A percentile compares a stretch with the other conserved stretches of the same genome.
Conservation (phyloP, 2,329 filamentous ascomycete species). For the Amylocarpus encephaloides region DNA sequence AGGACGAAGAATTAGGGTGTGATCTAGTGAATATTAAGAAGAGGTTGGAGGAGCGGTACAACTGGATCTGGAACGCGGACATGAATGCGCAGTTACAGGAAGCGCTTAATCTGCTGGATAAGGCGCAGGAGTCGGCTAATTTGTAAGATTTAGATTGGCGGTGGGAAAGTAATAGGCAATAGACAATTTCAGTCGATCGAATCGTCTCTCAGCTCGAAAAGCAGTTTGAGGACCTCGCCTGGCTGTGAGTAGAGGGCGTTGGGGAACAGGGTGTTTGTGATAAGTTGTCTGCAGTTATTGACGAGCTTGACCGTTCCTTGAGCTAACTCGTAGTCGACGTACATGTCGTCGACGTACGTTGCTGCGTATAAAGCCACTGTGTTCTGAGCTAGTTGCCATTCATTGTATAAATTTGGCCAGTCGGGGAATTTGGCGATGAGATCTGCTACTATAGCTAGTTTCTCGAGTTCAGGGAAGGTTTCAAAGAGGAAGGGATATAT, state of each 20-base stretch:
- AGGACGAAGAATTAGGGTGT: conserved; percentile 33
- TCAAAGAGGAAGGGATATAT: conserved; percentile 81
- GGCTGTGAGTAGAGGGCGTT: conserved; percentile 68
- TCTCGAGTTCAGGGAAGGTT: conserved; percentile 67
- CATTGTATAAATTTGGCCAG: conserved; percentile 75
- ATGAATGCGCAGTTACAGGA: conserved; percentile 33
- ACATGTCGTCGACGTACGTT: conserved; percentile 84
- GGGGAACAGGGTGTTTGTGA: conserved; percentile 85
- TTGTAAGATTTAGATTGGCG: conserved; percentile 4
- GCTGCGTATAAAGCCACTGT: conserved; percentile 81
- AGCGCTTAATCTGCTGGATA: conserved; percentile 33
- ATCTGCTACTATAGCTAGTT: conserved; percentile 62
- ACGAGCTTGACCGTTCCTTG: conserved; percentile 69
- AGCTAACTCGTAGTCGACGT: conserved; percentile 73
- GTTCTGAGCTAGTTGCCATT: conserved; percentile 66
- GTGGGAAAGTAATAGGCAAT: background rate
- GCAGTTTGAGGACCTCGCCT: conserved; percentile 68
- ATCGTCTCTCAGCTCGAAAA: conserved; percentile 72
- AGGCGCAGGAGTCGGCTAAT: background rate
- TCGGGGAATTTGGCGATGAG: conserved; percentile 59
- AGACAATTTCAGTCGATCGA: conserved; percentile 42
- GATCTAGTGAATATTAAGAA: conserved; percentile 34
- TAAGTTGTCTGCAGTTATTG: conserved; percentile 69
- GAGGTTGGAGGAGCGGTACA: conserved; percentile 31
- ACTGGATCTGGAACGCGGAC: conserved; percentile 35